Conservation (phyloP, 768 basidiomycete species). For the Tubosaeta brunneosetosa region DNA sequence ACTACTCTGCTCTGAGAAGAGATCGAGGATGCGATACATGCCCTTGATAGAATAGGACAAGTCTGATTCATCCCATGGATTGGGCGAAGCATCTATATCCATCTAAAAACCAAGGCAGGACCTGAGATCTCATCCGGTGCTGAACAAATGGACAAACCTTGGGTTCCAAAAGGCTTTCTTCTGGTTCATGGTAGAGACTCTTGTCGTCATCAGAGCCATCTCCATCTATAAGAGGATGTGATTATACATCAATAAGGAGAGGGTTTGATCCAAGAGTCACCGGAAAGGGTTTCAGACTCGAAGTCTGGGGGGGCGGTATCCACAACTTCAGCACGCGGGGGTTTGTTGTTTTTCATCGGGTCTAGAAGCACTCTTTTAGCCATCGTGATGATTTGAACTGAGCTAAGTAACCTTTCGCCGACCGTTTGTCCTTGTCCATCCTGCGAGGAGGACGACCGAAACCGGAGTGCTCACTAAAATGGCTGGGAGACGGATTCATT, state of each 20-base stretch:
- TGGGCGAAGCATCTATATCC: conserved; percentile 6
- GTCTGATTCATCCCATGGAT: conserved; percentile 12
- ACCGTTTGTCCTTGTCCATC: too few relatives aligned
- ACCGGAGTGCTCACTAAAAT: too few relatives aligned
- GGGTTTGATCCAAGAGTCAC: conserved; percentile 4
- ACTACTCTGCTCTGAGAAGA: conserved; percentile 24
- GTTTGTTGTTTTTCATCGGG: too few relatives aligned
- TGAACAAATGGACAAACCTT: conserved; percentile 8
- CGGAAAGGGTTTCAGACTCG: background rate
- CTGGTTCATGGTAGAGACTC: conserved; percentile 13
- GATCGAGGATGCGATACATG: too few relatives aligned
- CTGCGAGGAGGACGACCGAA: too few relatives aligned
- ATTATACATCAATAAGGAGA: background rate
- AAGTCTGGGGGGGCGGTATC: background rate
- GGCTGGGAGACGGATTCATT: too few relatives aligned
- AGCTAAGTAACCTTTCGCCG: too few relatives aligned
- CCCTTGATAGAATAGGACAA: conserved; percentile 34
- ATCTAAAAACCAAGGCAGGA: conserved; percentile 12
- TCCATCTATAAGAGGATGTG: background rate
- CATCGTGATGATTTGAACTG: too few relatives aligned
- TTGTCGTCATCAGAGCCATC: conserved; percentile 4
- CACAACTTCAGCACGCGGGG: too few relatives aligned
- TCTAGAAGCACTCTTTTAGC: too few relatives aligned
- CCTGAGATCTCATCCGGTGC: background rate
- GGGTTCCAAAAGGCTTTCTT: background rate